Conservation (phyloP, 73 alveolate genomes). For the Paraurostyla sp. region DNA sequence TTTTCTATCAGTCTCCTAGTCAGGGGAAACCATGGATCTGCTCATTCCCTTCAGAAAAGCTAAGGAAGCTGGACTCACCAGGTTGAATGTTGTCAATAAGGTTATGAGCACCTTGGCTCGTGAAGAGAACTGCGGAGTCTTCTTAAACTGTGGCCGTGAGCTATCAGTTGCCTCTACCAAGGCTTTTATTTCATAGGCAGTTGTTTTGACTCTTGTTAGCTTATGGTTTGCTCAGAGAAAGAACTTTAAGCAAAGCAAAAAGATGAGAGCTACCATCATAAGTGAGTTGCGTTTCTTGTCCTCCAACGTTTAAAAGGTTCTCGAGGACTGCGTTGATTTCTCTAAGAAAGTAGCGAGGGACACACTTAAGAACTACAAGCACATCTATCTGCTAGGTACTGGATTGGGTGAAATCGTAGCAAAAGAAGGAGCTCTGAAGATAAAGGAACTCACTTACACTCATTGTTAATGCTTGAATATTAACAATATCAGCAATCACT, state of each 20-base stretch:
- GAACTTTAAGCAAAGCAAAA: constrained; percentile 29
- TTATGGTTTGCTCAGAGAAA: constrained; percentile 80
- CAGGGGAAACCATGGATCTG: constrained; percentile 95
- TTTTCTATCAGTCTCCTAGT: constrained; percentile 79
- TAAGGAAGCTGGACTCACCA: constrained; percentile 57
- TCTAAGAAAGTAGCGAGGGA: constrained; percentile 70
- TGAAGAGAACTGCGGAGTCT: constrained; percentile 89
- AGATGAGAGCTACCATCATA: not conserved
- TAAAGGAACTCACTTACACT: constrained; percentile 93
- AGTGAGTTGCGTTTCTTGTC: constrained; percentile 44
- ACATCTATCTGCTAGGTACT: constrained; percentile 86
- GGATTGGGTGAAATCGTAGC: constrained; percentile 96
- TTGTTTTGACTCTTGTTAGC: constrained; percentile 75
- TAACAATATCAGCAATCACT: constrained; percentile 78
- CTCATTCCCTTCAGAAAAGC: constrained; percentile 73
- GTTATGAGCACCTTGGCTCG: constrained; percentile 88
- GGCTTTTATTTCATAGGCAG: constrained; percentile 83
- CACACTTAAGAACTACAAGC: constrained; percentile 64
- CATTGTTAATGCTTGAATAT: constrained; percentile 90
- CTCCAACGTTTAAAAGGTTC: constrained; percentile 16
- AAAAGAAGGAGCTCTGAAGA: constrained; percentile 96
- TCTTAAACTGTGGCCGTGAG: constrained; percentile 94
- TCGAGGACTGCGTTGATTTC: constrained; percentile 31
- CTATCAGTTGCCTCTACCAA: constrained; percentile 94
- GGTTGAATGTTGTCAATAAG: constrained; percentile 90